phyloP scores from a whole-genome alignment of 805 yeast species.

The Yamadazyma takamatsuzukensis region DNA sequence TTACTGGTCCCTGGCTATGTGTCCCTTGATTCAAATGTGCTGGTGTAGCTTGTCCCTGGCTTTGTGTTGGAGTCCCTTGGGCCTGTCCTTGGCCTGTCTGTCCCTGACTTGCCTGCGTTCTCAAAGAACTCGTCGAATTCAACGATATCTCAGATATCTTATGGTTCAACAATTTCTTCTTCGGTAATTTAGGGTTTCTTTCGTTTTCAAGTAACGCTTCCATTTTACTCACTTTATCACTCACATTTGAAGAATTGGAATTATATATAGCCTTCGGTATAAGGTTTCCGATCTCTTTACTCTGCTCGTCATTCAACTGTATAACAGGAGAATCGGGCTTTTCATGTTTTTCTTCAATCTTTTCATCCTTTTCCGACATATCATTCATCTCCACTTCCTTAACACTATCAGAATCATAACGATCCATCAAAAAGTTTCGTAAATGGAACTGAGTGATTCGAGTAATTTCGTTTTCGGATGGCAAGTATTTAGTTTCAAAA shows the following conservation, averaged over 20 bases:
- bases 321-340: constrained; percentile 2
- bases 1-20: too few species aligned
- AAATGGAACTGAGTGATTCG: constrained; percentile 86
- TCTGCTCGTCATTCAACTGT: constrained; percentile 14
- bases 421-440: constrained; percentile 66
- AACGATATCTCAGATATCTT: constrained; percentile 15
- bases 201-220: constrained; percentile 22
- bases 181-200: constrained; percentile 2
- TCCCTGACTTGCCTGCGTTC: neutral
- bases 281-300: constrained; percentile 14
- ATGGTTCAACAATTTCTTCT: constrained; percentile 7
- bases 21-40: too few species aligned
- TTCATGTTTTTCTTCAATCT: constrained; percentile 1
- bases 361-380: constrained; percentile 8
- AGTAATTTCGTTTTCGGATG: constrained; percentile 90
- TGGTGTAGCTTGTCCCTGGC: neutral
- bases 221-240: constrained; percentile 24
- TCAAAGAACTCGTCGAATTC: constrained; percentile 2
- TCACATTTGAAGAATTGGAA: constrained; percentile 12
- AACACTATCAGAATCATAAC: constrained; percentile 21
- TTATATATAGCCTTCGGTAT: constrained; percentile 21
- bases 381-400: constrained; percentile 16
- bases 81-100: neutral
- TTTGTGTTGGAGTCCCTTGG: neutral
- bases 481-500: constrained; percentile 75